phyloP scores from a whole-genome alignment of 768 basidiomycete species.

The Phanerochaete sordida region DNA sequence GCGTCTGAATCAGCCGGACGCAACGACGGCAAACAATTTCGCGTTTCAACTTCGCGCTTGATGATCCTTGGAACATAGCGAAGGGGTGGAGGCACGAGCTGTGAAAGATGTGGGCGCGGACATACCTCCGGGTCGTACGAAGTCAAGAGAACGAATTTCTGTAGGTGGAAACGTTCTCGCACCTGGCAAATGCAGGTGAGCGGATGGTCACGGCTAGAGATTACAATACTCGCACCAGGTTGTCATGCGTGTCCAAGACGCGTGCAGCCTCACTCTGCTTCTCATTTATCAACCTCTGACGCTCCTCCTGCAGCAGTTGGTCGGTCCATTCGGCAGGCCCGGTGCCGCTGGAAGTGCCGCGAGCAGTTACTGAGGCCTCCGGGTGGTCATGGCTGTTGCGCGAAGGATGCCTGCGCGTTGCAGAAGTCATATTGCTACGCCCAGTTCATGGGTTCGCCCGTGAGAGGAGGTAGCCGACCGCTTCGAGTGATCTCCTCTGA shows the following conservation, averaged over 20 bases:
- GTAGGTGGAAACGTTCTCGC: constrained; percentile 86
- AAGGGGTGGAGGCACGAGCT: background rate
- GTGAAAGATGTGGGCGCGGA: background rate
- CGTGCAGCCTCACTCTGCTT: constrained; percentile 57
- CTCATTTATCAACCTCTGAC: constrained; percentile 47
- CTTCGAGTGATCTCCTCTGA: constrained; percentile 53
- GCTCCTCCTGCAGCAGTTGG: constrained; percentile 31
- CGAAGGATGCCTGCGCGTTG: background rate
- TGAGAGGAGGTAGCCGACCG: constrained; percentile 13
- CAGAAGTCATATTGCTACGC: constrained; percentile 2
- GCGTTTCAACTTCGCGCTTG: background rate
- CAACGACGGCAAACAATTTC: background rate
- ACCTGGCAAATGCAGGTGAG: constrained; percentile 42
- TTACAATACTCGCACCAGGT: constrained; percentile 54
- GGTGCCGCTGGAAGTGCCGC: background rate
- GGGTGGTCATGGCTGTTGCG: background rate
- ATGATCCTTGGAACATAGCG: background rate
- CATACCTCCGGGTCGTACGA: constrained; percentile 73
- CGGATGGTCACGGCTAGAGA: background rate
- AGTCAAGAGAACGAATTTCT: constrained; percentile 73
- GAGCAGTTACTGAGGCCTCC: background rate
- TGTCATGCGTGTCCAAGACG: constrained; percentile 67
- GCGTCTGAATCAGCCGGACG: background rate
- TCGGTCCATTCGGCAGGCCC: background rate
- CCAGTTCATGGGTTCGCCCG: constrained; percentile 9